Percentiles rank a stretch among this genome's conserved stretches.
Conservation (phyloP, 2,329 filamentous ascomycete species). For the Trichoderma sp. region DNA sequence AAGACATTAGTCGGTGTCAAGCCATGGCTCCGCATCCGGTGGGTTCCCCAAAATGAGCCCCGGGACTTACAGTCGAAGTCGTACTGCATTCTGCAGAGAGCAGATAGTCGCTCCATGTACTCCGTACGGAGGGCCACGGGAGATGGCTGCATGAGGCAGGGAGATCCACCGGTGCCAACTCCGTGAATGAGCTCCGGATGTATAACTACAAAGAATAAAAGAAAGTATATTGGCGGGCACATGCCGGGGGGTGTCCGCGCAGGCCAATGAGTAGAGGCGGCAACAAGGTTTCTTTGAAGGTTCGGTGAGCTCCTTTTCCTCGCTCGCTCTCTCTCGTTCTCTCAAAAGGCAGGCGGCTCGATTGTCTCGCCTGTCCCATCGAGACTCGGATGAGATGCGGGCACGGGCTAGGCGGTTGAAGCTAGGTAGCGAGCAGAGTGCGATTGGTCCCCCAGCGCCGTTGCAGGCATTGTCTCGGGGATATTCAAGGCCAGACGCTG, state of each 20-base stretch:
- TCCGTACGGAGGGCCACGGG: background rate
- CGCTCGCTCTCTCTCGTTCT: background rate
- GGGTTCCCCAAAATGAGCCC: background rate
- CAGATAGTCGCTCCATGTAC: background rate
- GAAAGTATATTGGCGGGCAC: background rate
- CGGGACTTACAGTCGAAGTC: background rate
- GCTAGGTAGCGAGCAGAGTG: background rate
- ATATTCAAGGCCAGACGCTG: conserved; percentile 2
- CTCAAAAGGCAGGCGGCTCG: background rate
- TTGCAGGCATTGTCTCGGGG: conserved; percentile 11
- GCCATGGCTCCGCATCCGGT: background rate
- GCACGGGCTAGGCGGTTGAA: background rate
- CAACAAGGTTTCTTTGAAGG: background rate
- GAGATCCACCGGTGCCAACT: background rate
- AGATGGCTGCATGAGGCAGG: background rate
- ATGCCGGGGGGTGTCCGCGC: background rate
- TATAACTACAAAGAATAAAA: background rate
- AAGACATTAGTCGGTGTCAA: background rate
- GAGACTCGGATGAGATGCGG: background rate
- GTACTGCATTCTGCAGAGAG: background rate
- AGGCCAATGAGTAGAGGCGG: background rate
- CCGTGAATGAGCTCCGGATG: background rate
- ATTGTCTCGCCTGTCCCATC: conserved; percentile 5
- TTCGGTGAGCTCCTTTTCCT: conserved; percentile 11
- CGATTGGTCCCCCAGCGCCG: background rate